Base-by-base conservation (phyloP, 2,329 filamentous ascomycete genomes). In the Escovopsis sp. region DNA sequence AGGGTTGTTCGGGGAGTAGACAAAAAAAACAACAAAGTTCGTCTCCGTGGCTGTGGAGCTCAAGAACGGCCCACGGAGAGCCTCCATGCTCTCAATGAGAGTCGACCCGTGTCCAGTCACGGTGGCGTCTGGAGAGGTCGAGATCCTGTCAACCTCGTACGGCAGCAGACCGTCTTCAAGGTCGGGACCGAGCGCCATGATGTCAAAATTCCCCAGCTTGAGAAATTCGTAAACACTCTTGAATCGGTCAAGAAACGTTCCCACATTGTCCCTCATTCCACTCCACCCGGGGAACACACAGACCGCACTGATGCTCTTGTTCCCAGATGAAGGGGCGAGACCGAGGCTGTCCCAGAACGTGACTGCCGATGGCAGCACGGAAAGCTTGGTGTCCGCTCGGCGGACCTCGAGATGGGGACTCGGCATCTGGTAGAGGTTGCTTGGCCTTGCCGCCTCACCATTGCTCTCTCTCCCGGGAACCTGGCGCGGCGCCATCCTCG, bases 331-430 rank as follows among this genome's bases (percentile, higher is more conserved):
- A 4, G 85, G 85, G 2, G 76, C 76, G 2, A 94, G 67, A 0
- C 84, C 82, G 14, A 93, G 64, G 37, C 79, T 78, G 54, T 91
- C 84, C 86, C 85, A 93, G 53, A 91, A 94, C 1, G 71, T 64
- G 15, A 89, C 64, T 0, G 83, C 81, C 1, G 84, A 74, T 2
- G 85, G 82, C 16, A 89, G 65, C 33, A 93, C 67, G 10, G 86
- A 84, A 43, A 87, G 71, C 38, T 72, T 74, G 2, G 71, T 70
- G 33, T 86, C 81, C 15, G 77, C 74, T 41, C 84, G 71, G 39
- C 79, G 78, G 10, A 93, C 66, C 48, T 84, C 78, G 32, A 91
- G 64, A 51, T 84, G 79, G 2, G 84, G 84, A 1, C 77, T 66
- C 2, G 74, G 71, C 2, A 91, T 73, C 34, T 69, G 65, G 48